Evolutionary conservation across 805 yeast species (phyloP).

Genomic region (Lachancea sp.): DNA sequence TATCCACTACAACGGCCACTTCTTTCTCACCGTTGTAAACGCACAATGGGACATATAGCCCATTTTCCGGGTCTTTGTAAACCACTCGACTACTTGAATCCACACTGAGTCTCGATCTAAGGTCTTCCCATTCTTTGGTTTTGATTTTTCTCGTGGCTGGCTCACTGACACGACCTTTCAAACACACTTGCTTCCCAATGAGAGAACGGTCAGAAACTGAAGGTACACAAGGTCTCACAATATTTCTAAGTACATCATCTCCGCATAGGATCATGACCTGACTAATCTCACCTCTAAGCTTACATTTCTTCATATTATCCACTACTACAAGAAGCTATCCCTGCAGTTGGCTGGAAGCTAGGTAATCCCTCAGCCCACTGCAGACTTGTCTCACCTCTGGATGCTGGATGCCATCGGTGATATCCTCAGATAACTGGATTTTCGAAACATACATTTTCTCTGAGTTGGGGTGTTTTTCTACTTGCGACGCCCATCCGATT

Average conservation of each 20-base stretch:
- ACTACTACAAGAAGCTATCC: conserved; percentile 45
- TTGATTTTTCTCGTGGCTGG: conserved; percentile 16
- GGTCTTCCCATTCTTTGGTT: conserved; percentile 19
- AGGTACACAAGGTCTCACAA: conserved; percentile 17
- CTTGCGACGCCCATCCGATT: conserved; percentile 3
- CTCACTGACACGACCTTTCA: conserved; percentile 3
- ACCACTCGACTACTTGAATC: conserved; percentile 9
- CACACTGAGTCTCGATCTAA: conserved; percentile 13
- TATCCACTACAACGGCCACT: not conserved
- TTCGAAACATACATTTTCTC: conserved; percentile 54
- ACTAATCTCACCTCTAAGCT: conserved; percentile 55
- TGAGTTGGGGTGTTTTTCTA: conserved; percentile 45
- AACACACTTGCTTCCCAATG: conserved; percentile 15
- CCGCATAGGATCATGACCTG: conserved; percentile 69
- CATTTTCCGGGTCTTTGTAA: conserved; percentile 14
- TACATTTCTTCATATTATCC: conserved; percentile 52
- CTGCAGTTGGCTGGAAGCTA: conserved; percentile 37
- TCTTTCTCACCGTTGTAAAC: conserved; percentile 3
- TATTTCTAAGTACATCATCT: conserved; percentile 23
- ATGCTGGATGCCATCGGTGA: conserved; percentile 7
- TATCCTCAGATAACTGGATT: conserved; percentile 30
- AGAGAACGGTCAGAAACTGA: conserved; percentile 1
- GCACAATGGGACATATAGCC: conserved; percentile 10
- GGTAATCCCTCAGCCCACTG: conserved; percentile 48
- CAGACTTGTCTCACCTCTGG: conserved; percentile 37